Evolutionary conservation across 2,329 filamentous ascomycete species (phyloP), one percentile per base, ranked within the genome.

Genomic region (Colletotrichum sp.): DNA sequence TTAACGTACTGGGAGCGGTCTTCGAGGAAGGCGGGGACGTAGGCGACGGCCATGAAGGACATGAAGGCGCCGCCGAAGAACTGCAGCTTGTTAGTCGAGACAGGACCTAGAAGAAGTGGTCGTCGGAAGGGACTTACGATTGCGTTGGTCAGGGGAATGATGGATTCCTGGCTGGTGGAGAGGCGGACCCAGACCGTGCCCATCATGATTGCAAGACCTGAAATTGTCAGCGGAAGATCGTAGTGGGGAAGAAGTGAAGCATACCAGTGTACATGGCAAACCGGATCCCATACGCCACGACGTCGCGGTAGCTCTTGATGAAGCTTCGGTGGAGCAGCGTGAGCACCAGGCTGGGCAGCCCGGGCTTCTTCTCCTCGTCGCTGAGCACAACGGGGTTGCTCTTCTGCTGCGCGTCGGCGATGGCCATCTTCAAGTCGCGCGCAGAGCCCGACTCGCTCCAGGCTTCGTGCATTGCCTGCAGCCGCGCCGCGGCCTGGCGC

Each of bases 151-250:
- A 95, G 94, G 0, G 95, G 92, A 79, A 95, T 93, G 79, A 98
- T 96, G 74, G 94, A 93, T 71, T 89, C 86, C 81, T 97, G 95
- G 0, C 88, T 86, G 0, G 93, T 88, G 6, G 89, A 85, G 4
- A 98, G 88, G 8, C 95, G 91, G 16, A 97, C 86, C 93, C 94
- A 98, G 15, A 97, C 94, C 0, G 95, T 97, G 7, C 95, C 95
- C 93, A 96, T 96, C 91, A 97, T 93, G 79, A 97, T 91, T 2
- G 95, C 95, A 18, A 97, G 88, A 1, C 91, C 91, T 27, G 80
- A 2, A 77, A 15, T 6, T 74, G 83, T 56, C 79, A 85, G 91
- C 91, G 76, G 93, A 8, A 32, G 66, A 5, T 13, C 15, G 8
- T 18, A 7, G 8, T 7, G 61, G 48, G 7, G 52, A 39, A 32